Conservation (phyloP, 2,329 filamentous ascomycete genomes). For the Teratosphaeriaceae sp. region DNA sequence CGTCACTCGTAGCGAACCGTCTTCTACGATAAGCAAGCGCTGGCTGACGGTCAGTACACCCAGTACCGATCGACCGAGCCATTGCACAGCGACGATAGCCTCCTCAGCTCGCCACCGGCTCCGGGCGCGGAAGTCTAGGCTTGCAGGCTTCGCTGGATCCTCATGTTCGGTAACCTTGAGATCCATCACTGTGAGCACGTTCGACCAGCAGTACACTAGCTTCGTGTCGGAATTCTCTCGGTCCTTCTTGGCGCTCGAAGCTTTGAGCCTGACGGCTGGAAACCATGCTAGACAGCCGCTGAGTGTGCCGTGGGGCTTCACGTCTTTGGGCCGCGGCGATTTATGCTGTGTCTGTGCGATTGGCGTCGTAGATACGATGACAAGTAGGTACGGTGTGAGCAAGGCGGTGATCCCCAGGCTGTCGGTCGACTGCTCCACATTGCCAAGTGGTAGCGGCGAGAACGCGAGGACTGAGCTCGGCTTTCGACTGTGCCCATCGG, state of each 20-base stretch:
- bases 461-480: conserved; percentile 94
- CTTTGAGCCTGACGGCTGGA: conserved; percentile 86
- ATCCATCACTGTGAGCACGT: conserved; percentile 89
- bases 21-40: conserved; percentile 84
- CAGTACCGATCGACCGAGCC: conserved; percentile 89
- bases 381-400: conserved; percentile 88
- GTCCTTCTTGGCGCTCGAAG: conserved; percentile 49
- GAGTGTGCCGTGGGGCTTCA: conserved; percentile 82
- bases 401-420: conserved; percentile 86
- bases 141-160: conserved; percentile 66
- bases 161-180: conserved; percentile 62
- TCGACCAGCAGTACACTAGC: conserved; percentile 97
- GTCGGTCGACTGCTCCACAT: conserved; percentile 83
- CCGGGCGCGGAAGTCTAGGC: conserved; percentile 70
- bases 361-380: conserved; percentile 95
- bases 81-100: conserved; percentile 92
- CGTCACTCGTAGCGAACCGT: conserved; percentile 80
- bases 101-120: conserved; percentile 92
- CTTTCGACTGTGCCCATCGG: conserved; percentile 65
- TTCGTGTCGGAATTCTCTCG: conserved; percentile 69
- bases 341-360: conserved; percentile 97
- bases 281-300: conserved; percentile 97
- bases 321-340: conserved; percentile 80
- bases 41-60: conserved; percentile 92
- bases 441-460: conserved; percentile 84